Base-by-base conservation (phyloP, 2,329 filamentous ascomycete genomes). In the Onygenales sp. region DNA sequence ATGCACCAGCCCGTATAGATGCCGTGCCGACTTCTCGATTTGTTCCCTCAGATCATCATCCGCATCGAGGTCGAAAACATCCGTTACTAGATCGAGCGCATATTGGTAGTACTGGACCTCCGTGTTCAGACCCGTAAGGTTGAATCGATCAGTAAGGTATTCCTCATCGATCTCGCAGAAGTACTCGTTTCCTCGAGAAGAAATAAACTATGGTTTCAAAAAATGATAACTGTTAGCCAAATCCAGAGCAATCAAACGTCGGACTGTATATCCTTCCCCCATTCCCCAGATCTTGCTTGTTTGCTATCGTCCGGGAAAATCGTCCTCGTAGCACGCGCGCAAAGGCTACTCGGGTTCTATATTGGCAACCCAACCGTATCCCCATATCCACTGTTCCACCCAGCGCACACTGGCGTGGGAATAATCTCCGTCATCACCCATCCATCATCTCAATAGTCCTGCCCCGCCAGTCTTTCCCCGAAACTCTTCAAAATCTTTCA, bases 161-260 rank as follows among this genome's bases (percentile, higher is more conserved):
- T 98, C 93, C 71, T 98, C 93, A 72, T 98, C 93, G 65, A 98
- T 97, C 69, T 98, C 93, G 81, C 93, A 98, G 66, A 97, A 98
- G 74, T 98, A 98, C 70, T 98, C 93, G 73, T 98, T 97, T 60
- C 93, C 93, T 53, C 93, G 83, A 5, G 91, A 95, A 4, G 92
- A 96, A 64, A 97, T 96, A 71, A 98, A 98, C 93, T 98, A 67
- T 49, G 52, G n/a, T 55, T 13, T 50, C 56, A 53, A 57, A 51
- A 55, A 55, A 54, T 42, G 56, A 57, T 42, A 54, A 3, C n/a
- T 17, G 44, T 39, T 46, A 45, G 42, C 17, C 13, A 43, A 42
- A 42, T 38, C 35, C 13, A 44, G n/a, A 32, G 7, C 6, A 3
- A 46, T 27, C 21, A 27, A 27, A 27, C 21, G 21, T 27, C 21